phyloP scores from a whole-genome alignment of 1,284 basidiomycete genomes.

The Ustilago sp. region DNA sequence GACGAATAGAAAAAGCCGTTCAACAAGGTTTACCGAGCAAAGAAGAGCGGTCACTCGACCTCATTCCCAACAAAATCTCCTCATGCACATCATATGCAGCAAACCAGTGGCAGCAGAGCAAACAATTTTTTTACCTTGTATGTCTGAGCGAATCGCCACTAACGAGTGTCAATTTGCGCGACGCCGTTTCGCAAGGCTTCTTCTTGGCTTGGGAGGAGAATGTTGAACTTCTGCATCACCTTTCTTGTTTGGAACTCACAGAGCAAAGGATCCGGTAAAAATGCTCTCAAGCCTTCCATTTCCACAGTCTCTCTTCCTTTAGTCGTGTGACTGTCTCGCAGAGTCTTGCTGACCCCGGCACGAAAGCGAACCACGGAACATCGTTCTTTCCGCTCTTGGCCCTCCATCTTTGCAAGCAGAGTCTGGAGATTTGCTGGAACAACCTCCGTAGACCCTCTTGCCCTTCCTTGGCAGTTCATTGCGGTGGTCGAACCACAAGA shows the following conservation, averaged over 20 bases:
- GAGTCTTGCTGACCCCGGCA: background rate
- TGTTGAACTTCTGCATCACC: slow-evolving; percentile 1
- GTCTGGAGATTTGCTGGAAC: background rate
- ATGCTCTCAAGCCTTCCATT: background rate
- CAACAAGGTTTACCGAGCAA: slow-evolving; percentile 2
- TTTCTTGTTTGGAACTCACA: background rate
- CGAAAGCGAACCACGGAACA: background rate
- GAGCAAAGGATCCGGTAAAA: background rate
- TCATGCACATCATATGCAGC: slow-evolving; percentile 3
- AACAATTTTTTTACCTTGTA: background rate
- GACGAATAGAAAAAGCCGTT: background rate
- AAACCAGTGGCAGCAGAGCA: background rate
- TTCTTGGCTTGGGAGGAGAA: background rate
- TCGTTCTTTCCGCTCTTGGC: slow-evolving; percentile 2
- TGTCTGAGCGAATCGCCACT: slow-evolving; percentile 1
- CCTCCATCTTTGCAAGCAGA: slow-evolving; percentile 2
- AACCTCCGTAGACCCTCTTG: slow-evolving; percentile 1
- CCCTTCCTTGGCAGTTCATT: background rate
- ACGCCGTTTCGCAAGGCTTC: background rate
- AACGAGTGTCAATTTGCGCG: slow-evolving; percentile 6
- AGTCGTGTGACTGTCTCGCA: slow-evolving; percentile 8
- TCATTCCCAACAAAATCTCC: background rate
- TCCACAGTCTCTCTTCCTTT: too few relatives aligned
- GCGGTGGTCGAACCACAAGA: background rate
- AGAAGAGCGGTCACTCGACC: background rate